These are phyloP conservation scores for Prinsepia uniflora DNA, from an alignment of 306 rosid species.

Conservation along the genomic window DNA sequence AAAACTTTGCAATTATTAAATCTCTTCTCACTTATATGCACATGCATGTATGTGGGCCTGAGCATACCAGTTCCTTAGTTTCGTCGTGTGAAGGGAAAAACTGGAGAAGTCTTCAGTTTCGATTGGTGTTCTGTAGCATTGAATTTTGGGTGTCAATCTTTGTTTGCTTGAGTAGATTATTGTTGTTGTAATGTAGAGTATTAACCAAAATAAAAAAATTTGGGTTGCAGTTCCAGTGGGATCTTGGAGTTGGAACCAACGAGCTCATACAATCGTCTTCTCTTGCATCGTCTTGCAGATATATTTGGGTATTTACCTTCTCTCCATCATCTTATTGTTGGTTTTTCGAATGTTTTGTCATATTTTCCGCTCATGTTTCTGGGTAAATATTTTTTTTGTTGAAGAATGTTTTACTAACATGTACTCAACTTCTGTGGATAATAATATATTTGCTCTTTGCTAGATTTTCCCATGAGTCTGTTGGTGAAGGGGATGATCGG, in stretches of 20 bases:
- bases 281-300: slow-evolving; percentile 97
- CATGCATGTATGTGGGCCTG: too few species aligned
- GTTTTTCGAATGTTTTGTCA: slow-evolving; percentile 13
- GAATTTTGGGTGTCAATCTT: background rate
- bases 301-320: slow-evolving; percentile 73
- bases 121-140: background rate
- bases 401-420: background rate
- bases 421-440: slow-evolving; percentile 3
- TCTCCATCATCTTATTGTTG: slow-evolving; percentile 16
- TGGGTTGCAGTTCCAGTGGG: slow-evolving; percentile 63
- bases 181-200: background rate
- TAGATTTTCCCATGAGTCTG: slow-evolving; percentile 88
- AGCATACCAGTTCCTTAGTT: background rate
- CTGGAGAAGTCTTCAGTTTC: background rate
- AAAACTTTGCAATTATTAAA: too few species aligned
- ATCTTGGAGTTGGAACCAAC: slow-evolving; percentile 88
- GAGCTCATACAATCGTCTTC: slow-evolving; percentile 92
- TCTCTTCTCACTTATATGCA: too few species aligned
- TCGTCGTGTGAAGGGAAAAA: background rate
- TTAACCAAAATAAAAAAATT: background rate
- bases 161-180: background rate
- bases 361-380: background rate
- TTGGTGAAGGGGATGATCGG: slow-evolving; percentile 95
- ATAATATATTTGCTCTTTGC: slow-evolving; percentile 21
- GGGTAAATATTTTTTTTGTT: background rate